Percentiles rank a stretch among this genome's conserved stretches.
Evolutionary conservation across 306 rosid species (phyloP).

Genomic region (Alnus glutinosa): DNA sequence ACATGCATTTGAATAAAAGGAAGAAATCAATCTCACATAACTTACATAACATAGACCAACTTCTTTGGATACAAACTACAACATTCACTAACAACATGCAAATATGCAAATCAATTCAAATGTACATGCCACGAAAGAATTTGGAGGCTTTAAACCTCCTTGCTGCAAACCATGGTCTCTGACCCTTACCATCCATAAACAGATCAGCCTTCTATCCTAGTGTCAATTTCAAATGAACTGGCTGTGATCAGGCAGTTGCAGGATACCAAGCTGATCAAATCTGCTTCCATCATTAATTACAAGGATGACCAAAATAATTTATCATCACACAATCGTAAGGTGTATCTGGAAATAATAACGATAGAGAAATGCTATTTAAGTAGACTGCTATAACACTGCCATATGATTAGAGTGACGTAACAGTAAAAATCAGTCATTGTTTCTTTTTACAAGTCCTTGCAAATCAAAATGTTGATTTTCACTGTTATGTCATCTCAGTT

Average conservation of each 20-base stretch:
- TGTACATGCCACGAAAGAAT: neutral
- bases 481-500: no score
- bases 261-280: neutral
- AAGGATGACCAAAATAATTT: constrained; percentile 23
- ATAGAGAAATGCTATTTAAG: no score
- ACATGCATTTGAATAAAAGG: neutral
- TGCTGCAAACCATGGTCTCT: neutral
- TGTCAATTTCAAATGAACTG: neutral
- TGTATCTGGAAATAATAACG: neutral
- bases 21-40: neutral
- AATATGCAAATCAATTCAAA: neutral
- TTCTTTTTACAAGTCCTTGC: no score
- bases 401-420: no score
- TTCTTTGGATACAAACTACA: neutral
- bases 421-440: no score
- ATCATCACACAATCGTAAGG: neutral
- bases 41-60: neutral
- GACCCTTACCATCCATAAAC: neutral
- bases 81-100: neutral
- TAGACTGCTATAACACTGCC: no score
- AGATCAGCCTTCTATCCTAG: neutral
- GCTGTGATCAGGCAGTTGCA: neutral
- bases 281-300: neutral
- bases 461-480: no score
- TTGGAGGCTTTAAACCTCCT: neutral